Percentiles rank a stretch among this genome's conserved stretches.
phyloP scores from a whole-genome alignment of 2,329 filamentous ascomycete species.

The Colletotrichum endophyticum region DNA sequence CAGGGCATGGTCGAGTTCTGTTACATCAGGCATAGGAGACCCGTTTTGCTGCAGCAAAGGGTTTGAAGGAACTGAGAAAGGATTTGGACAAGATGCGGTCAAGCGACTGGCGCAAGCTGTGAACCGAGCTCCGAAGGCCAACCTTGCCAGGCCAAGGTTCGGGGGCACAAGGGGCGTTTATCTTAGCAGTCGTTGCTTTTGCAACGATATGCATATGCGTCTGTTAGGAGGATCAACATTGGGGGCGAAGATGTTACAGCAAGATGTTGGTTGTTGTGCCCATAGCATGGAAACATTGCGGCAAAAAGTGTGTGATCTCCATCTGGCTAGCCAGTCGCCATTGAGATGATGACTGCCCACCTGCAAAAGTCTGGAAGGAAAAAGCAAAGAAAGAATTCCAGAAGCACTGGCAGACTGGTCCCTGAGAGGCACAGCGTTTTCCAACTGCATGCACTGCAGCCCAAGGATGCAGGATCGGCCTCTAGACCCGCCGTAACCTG shows the following conservation, averaged over 20 bases:
- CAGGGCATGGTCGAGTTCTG: background rate
- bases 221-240: background rate
- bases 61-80: background rate
- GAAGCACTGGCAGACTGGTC: background rate
- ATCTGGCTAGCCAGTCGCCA: background rate
- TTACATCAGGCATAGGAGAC: background rate
- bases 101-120: background rate
- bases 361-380: background rate
- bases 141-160: background rate
- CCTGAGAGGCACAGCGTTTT: background rate
- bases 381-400: background rate
- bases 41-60: background rate
- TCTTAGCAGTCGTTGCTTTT: constrained; percentile 3
- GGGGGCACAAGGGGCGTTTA: background rate
- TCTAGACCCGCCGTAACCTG: background rate
- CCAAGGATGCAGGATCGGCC: background rate
- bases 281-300: background rate
- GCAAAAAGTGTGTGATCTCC: background rate
- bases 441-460: background rate
- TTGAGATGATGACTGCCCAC: background rate
- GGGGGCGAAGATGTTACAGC: background rate
- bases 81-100: background rate
- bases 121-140: constrained; percentile 5
- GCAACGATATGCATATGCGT: background rate
- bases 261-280: background rate